Conservation (phyloP, 192 early-diverging fungal species). For the Endogone sp. region DNA sequence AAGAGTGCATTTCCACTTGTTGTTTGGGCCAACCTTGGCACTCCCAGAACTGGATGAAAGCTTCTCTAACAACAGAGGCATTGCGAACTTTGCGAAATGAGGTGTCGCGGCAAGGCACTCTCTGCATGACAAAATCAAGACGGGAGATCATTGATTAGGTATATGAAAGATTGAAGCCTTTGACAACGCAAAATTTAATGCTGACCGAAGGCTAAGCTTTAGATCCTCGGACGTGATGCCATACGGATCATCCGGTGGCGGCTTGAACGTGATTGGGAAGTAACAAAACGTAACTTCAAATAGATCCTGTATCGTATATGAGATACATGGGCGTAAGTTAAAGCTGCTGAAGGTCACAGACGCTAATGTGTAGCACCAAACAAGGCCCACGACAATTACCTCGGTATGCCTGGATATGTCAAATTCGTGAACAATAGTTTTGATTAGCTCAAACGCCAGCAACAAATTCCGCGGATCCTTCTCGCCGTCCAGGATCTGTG, state of each 20-base stretch:
- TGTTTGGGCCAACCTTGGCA: slow-evolving; percentile 66
- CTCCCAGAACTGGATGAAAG: slow-evolving; percentile 76
- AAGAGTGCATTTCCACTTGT: background rate
- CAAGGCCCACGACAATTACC: slow-evolving; percentile 23
- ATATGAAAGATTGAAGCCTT: background rate
- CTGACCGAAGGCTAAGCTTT: slow-evolving; percentile 64
- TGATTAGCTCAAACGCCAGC: slow-evolving; percentile 76
- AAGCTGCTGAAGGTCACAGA: background rate
- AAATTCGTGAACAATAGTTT: slow-evolving; percentile 65
- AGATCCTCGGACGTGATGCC: slow-evolving; percentile 93
- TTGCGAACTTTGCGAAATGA: slow-evolving; percentile 72
- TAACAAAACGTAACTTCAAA: slow-evolving; percentile 99
- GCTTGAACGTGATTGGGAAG: slow-evolving; percentile 99
- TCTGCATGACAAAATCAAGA: slow-evolving; percentile 21
- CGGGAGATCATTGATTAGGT: background rate
- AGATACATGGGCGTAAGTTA: slow-evolving; percentile 5
- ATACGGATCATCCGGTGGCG: slow-evolving; percentile 91
- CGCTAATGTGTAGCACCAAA: background rate
- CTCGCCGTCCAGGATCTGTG: slow-evolving; percentile 90
- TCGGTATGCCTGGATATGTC: slow-evolving; percentile 79
- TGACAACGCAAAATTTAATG: background rate
- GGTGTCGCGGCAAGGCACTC: slow-evolving; percentile 76
- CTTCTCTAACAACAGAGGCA: slow-evolving; percentile 91
- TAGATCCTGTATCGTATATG: slow-evolving; percentile 55
- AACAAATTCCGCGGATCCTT: slow-evolving; percentile 98